Percentiles rank a stretch among this genome's conserved stretches.
These are phyloP conservation scores for Rhizoctonia solani DNA, from an alignment of 1,284 basidiomycete genomes.

Conservation along the genomic window DNA sequence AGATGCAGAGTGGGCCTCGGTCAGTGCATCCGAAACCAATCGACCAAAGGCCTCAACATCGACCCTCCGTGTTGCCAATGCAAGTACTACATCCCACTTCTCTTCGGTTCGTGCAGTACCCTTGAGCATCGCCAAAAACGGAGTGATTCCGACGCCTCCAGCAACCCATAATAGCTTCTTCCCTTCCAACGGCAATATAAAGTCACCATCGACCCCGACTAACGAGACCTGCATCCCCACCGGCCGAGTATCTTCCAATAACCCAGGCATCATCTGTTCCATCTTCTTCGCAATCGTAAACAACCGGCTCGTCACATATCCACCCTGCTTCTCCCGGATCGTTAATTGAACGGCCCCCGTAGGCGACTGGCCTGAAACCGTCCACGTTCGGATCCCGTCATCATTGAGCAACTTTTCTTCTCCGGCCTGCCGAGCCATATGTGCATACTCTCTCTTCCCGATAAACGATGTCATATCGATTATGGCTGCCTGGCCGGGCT, in stretches of 20 bases:
- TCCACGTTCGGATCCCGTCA: conserved; percentile 69
- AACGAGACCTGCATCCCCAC: conserved; percentile 45
- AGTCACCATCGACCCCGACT: conserved; percentile 50
- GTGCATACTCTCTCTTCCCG: conserved; percentile 53
- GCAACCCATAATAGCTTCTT: conserved; percentile 54
- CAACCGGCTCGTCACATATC: conserved; percentile 56
- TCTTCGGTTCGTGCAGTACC: conserved; percentile 36
- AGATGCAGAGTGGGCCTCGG: background rate
- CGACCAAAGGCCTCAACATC: conserved; percentile 55
- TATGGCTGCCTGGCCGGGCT: conserved; percentile 59
- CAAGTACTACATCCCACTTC: conserved; percentile 50
- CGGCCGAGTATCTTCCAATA: conserved; percentile 48
- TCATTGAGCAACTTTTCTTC: conserved; percentile 60
- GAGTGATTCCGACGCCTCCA: conserved; percentile 63
- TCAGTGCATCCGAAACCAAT: conserved; percentile 46
- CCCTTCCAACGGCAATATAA: conserved; percentile 43
- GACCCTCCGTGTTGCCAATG: conserved; percentile 50
- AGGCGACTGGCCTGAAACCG: conserved; percentile 52
- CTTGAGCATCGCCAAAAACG: conserved; percentile 58
- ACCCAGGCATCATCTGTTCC: conserved; percentile 47
- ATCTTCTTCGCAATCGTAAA: conserved; percentile 54
- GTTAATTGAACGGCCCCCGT: conserved; percentile 51
- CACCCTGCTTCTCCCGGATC: conserved; percentile 58
- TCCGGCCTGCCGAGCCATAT: conserved; percentile 53
- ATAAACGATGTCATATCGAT: conserved; percentile 59